Base-by-base conservation (phyloP, 2,329 filamentous ascomycete species). In the Ceratocystis smalleyi region DNA sequence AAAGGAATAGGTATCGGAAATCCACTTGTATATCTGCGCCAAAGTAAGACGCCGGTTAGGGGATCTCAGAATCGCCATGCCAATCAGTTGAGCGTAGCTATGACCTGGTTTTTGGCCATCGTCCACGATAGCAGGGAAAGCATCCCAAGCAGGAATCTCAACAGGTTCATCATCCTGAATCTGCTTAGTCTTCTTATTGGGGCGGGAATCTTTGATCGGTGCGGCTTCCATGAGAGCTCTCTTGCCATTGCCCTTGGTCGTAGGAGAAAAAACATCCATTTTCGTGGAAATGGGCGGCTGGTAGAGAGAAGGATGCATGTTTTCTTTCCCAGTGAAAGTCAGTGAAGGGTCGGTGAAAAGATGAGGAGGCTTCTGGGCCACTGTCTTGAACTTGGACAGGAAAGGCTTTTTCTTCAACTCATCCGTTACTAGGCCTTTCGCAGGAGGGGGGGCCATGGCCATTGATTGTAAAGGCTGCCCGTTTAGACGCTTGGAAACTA, bases 21-120 rank as follows among this genome's bases (percentile, higher is more conserved):
- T 97, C 92, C 94, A 99, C 73, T 95, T 96, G 81, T 97, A 99
- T 69, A 99, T 99, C 74, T 96, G 91, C 30, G 91, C 85, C 19
- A 99, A 81, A 0, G 94, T 97, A 67, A 97, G 79, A 62, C 89
- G 87, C 67, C 91, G 85, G 67, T 86, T 84, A 12, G 88, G 86
- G 3, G 94, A 89, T 67, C 91, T 85, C 24, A 97, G 79, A 70
- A 99, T 96, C 62, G 94, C 91, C 91, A 96, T 96, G 72, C 89
- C 94, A 68, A 97, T 97, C 69, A 99, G 81, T 69, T 88, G 88
- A 22, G 94, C 92, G 73, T 99, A 99, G 76, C 91, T 97, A 75
- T 92, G 90, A 4, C 85, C 82, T 5, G 94, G 94, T 73, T 99
- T 97, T 64, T 80, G 79, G 70, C 91, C 92, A 72, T 96, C 90